These are phyloP conservation scores for Hibiscus syriacus DNA, from an alignment of 345 rosid genomes.

Conservation along the genomic window DNA sequence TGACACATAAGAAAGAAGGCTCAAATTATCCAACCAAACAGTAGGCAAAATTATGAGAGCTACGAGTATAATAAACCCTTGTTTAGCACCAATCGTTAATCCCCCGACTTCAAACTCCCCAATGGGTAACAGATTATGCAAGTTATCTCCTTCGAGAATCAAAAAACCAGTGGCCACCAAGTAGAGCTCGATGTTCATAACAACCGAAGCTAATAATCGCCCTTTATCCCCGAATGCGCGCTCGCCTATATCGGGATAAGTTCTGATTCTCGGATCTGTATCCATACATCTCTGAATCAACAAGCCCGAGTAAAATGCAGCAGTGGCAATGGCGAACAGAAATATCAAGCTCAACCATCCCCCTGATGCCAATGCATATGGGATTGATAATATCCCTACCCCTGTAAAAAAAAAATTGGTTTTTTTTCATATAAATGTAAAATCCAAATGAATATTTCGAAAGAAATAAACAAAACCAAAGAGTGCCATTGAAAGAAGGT, in stretches of 20 bases:
- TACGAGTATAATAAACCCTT: slow-evolving; percentile 52
- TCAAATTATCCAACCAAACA: no score
- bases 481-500: neutral
- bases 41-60: slow-evolving; percentile 59
- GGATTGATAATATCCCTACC: slow-evolving; percentile 77
- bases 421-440: neutral
- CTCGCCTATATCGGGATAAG: no score
- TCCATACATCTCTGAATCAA: slow-evolving; percentile 81
- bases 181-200: no score
- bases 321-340: slow-evolving; percentile 45
- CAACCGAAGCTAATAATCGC: no score
- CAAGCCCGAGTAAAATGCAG: slow-evolving; percentile 64
- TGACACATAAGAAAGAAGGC: slow-evolving; percentile 80
- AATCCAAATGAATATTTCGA: neutral
- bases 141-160: no score
- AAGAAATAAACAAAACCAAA: neutral
- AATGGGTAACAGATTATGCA: slow-evolving; percentile 51
- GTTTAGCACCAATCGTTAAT: slow-evolving; percentile 36
- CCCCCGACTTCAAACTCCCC: slow-evolving; percentile 41
- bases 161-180: no score
- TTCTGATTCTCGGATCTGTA: slow-evolving; percentile 44
- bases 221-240: no score
- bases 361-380: slow-evolving; percentile 80
- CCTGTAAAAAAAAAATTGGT: slow-evolving; percentile 34
- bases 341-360: slow-evolving; percentile 78